Conservation (phyloP, 129 eudicot species). For the Kitagawia praeruptora region DNA sequence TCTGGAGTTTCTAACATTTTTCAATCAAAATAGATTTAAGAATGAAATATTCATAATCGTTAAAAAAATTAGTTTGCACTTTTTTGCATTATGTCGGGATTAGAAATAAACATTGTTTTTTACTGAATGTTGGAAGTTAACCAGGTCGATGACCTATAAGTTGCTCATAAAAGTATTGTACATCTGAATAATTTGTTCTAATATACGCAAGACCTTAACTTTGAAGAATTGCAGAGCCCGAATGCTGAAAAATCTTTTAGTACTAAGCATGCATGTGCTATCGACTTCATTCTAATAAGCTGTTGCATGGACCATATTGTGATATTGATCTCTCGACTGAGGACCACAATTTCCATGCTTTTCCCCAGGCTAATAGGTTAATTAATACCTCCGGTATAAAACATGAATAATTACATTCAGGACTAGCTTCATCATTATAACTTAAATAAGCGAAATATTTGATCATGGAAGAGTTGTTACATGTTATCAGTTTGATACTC, state of each 20-base stretch:
- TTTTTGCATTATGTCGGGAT: too few species aligned
- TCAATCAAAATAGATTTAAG: too few species aligned
- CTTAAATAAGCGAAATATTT: neutral
- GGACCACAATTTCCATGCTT: neutral
- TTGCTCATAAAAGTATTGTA: too few species aligned
- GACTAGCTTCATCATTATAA: neutral
- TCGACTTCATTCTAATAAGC: neutral
- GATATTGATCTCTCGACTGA: neutral
- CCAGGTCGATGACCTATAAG: too few species aligned
- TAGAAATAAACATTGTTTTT: too few species aligned
- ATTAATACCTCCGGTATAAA: neutral
- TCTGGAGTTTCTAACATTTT: too few species aligned
- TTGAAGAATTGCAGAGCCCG: too few species aligned
- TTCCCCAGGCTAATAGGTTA: neutral
- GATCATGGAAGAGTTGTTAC: neutral
- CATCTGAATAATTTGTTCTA: too few species aligned
- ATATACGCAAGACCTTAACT: too few species aligned
- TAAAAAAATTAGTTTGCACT: too few species aligned
- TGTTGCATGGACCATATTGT: neutral
- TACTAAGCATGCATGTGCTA: conserved; percentile 2
- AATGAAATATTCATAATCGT: too few species aligned
- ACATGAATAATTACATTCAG: neutral
- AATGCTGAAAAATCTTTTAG: neutral
- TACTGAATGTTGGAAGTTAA: too few species aligned
- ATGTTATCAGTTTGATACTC: neutral